Evolutionary conservation across 2,329 filamentous ascomycete genomes (phyloP), one percentile per base, ranked within the genome.

Genomic region (Paraconiothyrium brasiliense): DNA sequence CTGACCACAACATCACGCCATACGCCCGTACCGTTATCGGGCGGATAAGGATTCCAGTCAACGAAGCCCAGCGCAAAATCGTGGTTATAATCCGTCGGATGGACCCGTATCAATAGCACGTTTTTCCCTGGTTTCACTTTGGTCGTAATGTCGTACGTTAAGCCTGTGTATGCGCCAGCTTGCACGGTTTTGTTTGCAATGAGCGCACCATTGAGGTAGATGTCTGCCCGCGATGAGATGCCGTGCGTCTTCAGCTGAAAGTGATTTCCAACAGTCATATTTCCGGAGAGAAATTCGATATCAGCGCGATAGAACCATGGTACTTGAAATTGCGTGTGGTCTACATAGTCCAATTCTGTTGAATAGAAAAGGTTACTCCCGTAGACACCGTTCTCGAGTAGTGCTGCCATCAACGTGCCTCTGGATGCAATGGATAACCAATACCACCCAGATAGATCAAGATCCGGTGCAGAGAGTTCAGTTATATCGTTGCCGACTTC

Each of bases 1-100:
- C 83, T 84, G 46, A 90, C 57, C 37, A 83, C 81, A 1, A 90
- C 78, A 46, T 89, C 79, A 5, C 88, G 81, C 88, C 88, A 90
- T 9, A 90, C 78, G 0, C 87, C 87, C 0, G 86, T 88, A 2
- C 87, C 87, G 50, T 89, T 89, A 69, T 90, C 87, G 0, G 85
- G 82, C 0, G 87, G 86, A 57, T 84, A 84, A 0, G 86, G 86
- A 58, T 89, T 89, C 87, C 87, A 89, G 67, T 89, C 87, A 0
- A 87, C 83, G 58, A 87, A 89, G 0, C 86, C 86, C 10, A 88
- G 75, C 0, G 84, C 86, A 56, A 90, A 83, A 62, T 90, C 86
- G 27, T 84, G 81, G 16, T 85, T 80, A 69, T 89, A 89, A 63
- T 87, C 80, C 0, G 87, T 89, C 0, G 87, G 87, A 64, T 88